Base-by-base conservation (phyloP, 2,329 filamentous ascomycete species). In the Orbilia ellipsospora region DNA sequence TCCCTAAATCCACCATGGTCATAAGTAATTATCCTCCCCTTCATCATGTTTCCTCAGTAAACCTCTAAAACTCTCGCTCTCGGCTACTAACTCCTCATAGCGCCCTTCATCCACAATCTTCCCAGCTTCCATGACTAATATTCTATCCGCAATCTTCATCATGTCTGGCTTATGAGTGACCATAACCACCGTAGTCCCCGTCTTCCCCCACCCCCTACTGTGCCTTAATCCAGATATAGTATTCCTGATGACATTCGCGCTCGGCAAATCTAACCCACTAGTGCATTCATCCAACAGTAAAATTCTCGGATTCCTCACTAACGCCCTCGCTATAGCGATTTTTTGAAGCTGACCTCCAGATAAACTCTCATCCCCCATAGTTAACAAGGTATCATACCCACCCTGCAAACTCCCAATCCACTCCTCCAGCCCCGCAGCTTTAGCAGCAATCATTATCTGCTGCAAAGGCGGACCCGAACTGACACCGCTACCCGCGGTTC, bases 281-380 rank as follows among this genome's bases (percentile, higher is more conserved):
- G 94, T 97, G 0, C 93, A 92, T 83, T 97, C 94, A 79, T 98
- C 94, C 1, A 97, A 83, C 1, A 97, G 86, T 15, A 97, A 83
- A 1, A 97, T 84, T 48, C 87, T 85, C 0, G 93, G 93, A 13
- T 86, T 84, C 0, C 92, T 86, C 0, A 91, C 86, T 0, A 97
- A 84, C 0, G 93, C 93, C 0, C 94, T 86, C 0, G 94, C 93
- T 74, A 97, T 93, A 18, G 89, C 90, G 1, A 97, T 82, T 0
- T 93, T 86, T 81, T 97, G 94, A 0, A 90, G 88, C 81, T 97
- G 94, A 0, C 94, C 94, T 0, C 92, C 93, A 0, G 90, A 93
- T 0, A 97, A 82, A 16, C 90, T 86, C 0, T 92, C 92, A 2
- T 92, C 92, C 55, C 93, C 92, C 0, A 93, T 93, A 0, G 96